These are phyloP conservation scores for Penicillium sp. DNA, from an alignment of 2,329 filamentous ascomycete species.

Conservation along the genomic window DNA sequence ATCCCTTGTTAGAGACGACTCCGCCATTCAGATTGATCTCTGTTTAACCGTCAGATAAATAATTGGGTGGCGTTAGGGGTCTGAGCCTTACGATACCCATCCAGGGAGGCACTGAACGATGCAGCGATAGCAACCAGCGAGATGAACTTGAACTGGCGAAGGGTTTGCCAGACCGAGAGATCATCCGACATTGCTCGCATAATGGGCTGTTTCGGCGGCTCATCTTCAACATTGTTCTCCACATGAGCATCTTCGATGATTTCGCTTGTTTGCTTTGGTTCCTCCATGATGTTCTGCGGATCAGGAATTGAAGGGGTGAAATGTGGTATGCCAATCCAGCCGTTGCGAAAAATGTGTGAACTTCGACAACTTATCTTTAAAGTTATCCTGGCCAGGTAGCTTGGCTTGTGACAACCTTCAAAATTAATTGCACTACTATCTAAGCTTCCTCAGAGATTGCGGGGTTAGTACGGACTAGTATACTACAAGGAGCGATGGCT, in stretches of 20 bases:
- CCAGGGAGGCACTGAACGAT: slow-evolving; percentile 44
- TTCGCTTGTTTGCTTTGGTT: neutral
- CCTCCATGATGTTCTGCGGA: neutral
- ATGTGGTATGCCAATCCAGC: neutral
- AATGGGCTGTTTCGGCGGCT: neutral
- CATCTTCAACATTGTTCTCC: neutral
- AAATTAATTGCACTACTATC: neutral
- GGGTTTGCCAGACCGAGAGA: slow-evolving; percentile 41
- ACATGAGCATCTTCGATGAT: neutral
- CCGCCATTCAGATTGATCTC: slow-evolving; percentile 40
- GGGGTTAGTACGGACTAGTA: neutral
- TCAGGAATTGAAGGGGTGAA: neutral
- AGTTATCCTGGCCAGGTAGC: neutral
- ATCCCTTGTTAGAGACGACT: slow-evolving; percentile 45
- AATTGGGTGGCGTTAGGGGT: neutral
- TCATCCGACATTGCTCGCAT: slow-evolving; percentile 43
- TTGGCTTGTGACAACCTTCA: neutral
- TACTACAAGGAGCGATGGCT: neutral
- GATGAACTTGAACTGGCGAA: slow-evolving; percentile 36
- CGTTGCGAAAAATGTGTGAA: neutral
- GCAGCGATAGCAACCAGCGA: slow-evolving; percentile 42
- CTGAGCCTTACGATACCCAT: slow-evolving; percentile 41
- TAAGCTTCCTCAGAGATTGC: neutral
- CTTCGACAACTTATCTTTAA: neutral
- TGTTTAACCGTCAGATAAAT: neutral